Evolutionary conservation across 139 green algal species (phyloP), one percentile per base, ranked within the genome.

Genomic region (Zygnema circumcarinatum): DNA sequence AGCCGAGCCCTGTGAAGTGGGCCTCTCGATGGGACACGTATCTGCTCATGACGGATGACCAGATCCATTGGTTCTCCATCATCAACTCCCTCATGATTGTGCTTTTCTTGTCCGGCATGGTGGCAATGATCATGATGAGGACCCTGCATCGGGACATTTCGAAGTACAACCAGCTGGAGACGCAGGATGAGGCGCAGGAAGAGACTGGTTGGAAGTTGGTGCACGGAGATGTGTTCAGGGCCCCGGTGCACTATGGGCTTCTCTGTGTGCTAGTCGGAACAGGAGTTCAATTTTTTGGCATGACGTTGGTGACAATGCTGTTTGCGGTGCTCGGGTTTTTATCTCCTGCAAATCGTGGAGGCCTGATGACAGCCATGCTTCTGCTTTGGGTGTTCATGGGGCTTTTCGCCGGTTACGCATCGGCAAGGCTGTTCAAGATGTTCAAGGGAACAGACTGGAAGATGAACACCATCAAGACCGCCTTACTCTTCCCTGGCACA

Each of bases 21-120:
- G 96, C 97, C 0, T 97, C 94, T 0, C 94, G 97, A 16, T 99
- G 97, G 97, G 97, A 99, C 93, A 98, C 97, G 0, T 99, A 99
- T 94, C 93, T 99, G 83, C 80, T 97, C 79, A 98, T 98, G 94
- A 95, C 92, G 35, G 96, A 98, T 83, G 92, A 92, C 83, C 95
- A 99, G 93, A 98, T 99, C 85, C 97, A 98, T 92, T 98, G 97
- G 97, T 99, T 99, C 93, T 97, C 94, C 68, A 98, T 99, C 92
- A 95, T 99, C 76, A 99, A 99, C 94, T 96, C 92, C n/a, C 90
- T 98, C 52, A 98, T 99, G 96, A 98, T 99, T 74, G 97, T 99
- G 82, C 92, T 99, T 3, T 99, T 99, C 94, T 93, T 99, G 39
- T 94, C 92, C 0, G 97, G 95, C 84, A 99, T 99, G 96, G 95